phyloP scores from a whole-genome alignment of 176 grass and related monocot genomes.

The Carex myosuroides region DNA sequence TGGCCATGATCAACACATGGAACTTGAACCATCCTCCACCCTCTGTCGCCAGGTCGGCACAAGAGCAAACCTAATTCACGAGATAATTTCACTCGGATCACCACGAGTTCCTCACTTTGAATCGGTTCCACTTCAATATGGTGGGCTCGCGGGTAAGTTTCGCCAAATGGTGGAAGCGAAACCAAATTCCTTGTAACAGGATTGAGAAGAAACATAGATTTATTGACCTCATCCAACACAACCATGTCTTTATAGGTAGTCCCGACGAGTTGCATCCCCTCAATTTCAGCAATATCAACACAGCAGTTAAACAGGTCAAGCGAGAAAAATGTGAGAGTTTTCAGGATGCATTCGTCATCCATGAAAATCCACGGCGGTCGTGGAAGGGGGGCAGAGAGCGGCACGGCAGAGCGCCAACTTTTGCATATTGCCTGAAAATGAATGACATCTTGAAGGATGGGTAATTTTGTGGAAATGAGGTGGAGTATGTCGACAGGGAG shows the following conservation, averaged over 20 bases:
- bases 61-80: neutral
- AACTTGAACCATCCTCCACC: constrained; percentile 1
- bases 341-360: constrained; percentile 13
- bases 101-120: neutral
- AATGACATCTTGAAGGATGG: constrained; percentile 3
- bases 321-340: constrained; percentile 10
- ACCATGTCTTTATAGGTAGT: constrained; percentile 9
- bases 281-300: neutral
- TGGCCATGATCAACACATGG: constrained; percentile 12
- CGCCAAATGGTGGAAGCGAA: neutral
- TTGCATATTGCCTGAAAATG: neutral
- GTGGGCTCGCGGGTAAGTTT: neutral
- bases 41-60: constrained; percentile 6
- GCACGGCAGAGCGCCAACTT: constrained; percentile 1
- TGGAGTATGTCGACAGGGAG: constrained; percentile 8
- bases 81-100: constrained; percentile 16
- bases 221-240: constrained; percentile 18
- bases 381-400: neutral
- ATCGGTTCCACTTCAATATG: constrained; percentile 6
- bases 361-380: constrained; percentile 19
- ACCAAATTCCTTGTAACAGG: constrained; percentile 5
- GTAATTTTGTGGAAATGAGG: constrained; percentile 8
- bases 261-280: constrained; percentile 16
- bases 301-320: neutral
- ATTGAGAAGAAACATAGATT: constrained; percentile 14